These are phyloP conservation scores for Beauveria bassiana DNA, from an alignment of 2,329 filamentous ascomycete species.

Conservation along the genomic window DNA sequence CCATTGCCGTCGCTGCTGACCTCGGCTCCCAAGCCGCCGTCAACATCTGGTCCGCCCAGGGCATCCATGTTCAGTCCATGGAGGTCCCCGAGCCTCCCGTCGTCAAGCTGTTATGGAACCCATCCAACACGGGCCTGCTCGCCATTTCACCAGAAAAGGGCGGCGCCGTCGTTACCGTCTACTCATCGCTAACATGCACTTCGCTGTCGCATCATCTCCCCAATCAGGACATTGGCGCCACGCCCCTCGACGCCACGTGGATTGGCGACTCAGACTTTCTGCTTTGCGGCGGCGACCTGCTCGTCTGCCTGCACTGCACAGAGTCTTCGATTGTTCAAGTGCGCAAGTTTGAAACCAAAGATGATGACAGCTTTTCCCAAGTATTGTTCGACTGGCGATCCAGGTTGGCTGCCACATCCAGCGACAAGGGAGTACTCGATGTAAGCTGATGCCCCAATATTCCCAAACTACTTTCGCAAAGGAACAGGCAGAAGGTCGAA, in stretches of 20 bases:
- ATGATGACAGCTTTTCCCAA: slow-evolving; percentile 46
- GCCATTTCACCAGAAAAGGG: slow-evolving; percentile 48
- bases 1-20: slow-evolving; percentile 52
- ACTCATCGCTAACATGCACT: slow-evolving; percentile 35
- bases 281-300: slow-evolving; percentile 48
- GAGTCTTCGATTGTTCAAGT: slow-evolving; percentile 38
- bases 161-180: slow-evolving; percentile 49
- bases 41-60: slow-evolving; percentile 48
- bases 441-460: slow-evolving; percentile 33
- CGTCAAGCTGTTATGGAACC: slow-evolving; percentile 55
- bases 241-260: slow-evolving; percentile 53
- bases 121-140: slow-evolving; percentile 45
- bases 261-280: slow-evolving; percentile 51
- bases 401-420: slow-evolving; percentile 49
- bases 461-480: neutral
- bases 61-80: slow-evolving; percentile 43
- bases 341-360: slow-evolving; percentile 44
- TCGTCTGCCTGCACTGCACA: slow-evolving; percentile 40
- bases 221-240: slow-evolving; percentile 41
- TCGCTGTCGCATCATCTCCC: slow-evolving; percentile 41
- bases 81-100: slow-evolving; percentile 53
- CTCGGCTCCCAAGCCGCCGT: slow-evolving; percentile 43
- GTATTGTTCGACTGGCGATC: slow-evolving; percentile 49
- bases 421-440: slow-evolving; percentile 52
- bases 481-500: neutral